Conservation (phyloP, 257 asterid genomes). For the Rhazya stricta region DNA sequence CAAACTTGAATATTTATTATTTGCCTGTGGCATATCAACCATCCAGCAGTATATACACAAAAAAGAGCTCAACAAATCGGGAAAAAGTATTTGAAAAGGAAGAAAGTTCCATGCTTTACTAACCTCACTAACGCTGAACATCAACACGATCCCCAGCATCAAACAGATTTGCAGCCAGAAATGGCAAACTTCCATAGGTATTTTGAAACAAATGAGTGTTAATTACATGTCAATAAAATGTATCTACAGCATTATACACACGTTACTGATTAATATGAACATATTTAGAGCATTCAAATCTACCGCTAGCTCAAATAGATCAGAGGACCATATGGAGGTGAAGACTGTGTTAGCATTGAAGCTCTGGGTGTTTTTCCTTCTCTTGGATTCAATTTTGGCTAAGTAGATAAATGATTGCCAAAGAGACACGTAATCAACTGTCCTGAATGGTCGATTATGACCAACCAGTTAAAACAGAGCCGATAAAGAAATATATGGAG, state of each 20-base stretch:
- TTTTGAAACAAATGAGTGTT: too few species aligned
- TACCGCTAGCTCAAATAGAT: neutral
- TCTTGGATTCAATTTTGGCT: neutral
- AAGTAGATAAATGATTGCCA: neutral
- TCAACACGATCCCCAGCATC: neutral
- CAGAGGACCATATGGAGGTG: neutral
- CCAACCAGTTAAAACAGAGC: neutral
- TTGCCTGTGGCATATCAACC: neutral
- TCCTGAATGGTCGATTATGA: neutral
- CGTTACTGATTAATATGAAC: too few species aligned
- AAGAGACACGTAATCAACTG: neutral
- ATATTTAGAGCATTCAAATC: neutral
- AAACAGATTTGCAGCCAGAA: slow-evolving; percentile 2
- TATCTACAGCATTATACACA: too few species aligned
- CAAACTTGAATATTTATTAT: neutral
- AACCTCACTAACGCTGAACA: slow-evolving; percentile 12
- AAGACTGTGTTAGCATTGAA: neutral
- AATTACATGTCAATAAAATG: too few species aligned
- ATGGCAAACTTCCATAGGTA: slow-evolving; percentile 3
- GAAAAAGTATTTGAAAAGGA: neutral
- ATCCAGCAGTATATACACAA: neutral
- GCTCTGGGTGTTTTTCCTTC: neutral
- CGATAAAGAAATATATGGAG: neutral
- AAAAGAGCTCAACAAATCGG: neutral
- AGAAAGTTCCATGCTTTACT: neutral